Percentiles rank a stretch among this genome's conserved stretches.
These are phyloP conservation scores for Cutaneotrichosporon dermatis DNA, from an alignment of 1,284 basidiomycete species.

Conservation along the genomic window DNA sequence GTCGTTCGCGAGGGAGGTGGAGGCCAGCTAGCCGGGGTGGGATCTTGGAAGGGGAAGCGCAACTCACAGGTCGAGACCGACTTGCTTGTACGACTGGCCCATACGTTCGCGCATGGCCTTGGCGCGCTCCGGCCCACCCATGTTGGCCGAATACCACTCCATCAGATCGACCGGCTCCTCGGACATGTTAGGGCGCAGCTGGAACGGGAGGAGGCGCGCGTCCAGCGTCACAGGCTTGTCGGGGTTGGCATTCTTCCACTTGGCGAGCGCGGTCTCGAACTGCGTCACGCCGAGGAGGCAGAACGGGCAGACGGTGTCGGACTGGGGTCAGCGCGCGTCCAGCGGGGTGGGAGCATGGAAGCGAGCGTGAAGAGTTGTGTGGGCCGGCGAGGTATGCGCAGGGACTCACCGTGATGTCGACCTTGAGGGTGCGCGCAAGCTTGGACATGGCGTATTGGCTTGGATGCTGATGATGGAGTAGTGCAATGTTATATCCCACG, in stretches of 20 bases:
- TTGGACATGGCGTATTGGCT: neutral
- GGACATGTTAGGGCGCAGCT: neutral
- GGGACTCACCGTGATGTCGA: slow-evolving; percentile 1
- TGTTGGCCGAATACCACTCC: neutral
- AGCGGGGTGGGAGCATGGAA: too few species aligned
- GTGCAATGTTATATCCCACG: too few species aligned
- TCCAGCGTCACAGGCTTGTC: neutral
- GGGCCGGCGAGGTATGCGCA: too few species aligned
- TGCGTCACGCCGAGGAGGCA: neutral
- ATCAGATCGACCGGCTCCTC: neutral
- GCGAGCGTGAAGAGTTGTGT: too few species aligned
- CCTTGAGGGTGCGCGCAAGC: slow-evolving; percentile 1
- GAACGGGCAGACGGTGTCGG: slow-evolving; percentile 4
- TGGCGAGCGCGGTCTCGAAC: neutral
- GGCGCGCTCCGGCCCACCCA: neutral
- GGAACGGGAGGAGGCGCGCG: neutral
- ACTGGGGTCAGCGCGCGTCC: neutral
- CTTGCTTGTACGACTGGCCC: neutral
- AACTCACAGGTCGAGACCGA: neutral
- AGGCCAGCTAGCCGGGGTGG: too few species aligned
- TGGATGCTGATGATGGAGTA: neutral
- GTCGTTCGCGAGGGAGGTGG: neutral
- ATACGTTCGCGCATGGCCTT: neutral
- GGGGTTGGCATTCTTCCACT: neutral
- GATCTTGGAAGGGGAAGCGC: neutral